phyloP scores from a whole-genome alignment of 495 filamentous ascomycete species.

The Jackrogersella minutella region DNA sequence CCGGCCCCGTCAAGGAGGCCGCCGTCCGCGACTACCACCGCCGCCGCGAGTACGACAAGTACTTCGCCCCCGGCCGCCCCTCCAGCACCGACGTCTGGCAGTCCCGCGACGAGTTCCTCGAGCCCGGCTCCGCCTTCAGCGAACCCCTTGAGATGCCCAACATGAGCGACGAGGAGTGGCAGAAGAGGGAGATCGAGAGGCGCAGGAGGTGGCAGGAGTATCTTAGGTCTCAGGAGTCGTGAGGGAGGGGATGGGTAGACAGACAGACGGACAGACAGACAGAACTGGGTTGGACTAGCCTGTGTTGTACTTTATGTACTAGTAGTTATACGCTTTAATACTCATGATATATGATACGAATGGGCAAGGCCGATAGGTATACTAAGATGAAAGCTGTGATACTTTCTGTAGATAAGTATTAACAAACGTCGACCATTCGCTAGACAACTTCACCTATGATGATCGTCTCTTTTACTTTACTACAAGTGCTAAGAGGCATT shows the following conservation, averaged over 20 bases:
- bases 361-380: not conserved
- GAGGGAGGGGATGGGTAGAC: not conserved
- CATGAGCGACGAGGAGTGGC: conserved; percentile 67
- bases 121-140: conserved; percentile 52
- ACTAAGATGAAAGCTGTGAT: not conserved
- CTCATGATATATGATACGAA: not conserved
- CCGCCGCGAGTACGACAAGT: conserved; percentile 72
- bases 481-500: too few species aligned
- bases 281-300: not conserved
- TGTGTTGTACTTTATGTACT: not conserved
- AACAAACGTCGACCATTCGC: not conserved
- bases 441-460: not conserved
- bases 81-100: conserved; percentile 96
- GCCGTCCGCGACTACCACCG: conserved; percentile 75
- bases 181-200: conserved; percentile 61
- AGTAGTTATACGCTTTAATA: not conserved
- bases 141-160: conserved; percentile 60
- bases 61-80: conserved; percentile 65
- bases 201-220: conserved; percentile 49
- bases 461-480: too few species aligned
- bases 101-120: conserved; percentile 61
- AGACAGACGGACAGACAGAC: not conserved
- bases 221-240: conserved; percentile 11
- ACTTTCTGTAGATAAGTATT: too few species aligned
- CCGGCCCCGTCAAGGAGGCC: conserved; percentile 58